phyloP scores from a whole-genome alignment of 306 rosid genomes.

The Medicago ruthenica region DNA sequence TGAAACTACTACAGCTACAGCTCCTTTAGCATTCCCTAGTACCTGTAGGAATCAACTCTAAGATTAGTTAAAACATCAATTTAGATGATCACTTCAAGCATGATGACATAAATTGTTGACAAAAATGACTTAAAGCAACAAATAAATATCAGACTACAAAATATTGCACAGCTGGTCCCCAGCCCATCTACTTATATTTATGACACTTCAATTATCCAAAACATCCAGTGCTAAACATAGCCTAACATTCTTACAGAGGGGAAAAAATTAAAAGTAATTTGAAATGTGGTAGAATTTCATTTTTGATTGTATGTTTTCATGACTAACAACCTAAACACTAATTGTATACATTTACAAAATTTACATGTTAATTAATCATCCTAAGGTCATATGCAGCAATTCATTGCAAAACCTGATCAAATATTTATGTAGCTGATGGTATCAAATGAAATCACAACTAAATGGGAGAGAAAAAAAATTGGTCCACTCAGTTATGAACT shows the following conservation, averaged over 20 bases:
- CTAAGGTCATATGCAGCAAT: too few species aligned
- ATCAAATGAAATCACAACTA: too few species aligned
- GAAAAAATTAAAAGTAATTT: too few species aligned
- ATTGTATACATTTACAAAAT: background rate
- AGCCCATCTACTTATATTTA: background rate
- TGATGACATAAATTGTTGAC: background rate
- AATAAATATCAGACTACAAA: background rate
- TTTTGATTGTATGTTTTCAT: too few species aligned
- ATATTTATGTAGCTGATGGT: too few species aligned
- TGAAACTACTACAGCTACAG: slow-evolving; percentile 96
- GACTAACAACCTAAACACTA: background rate
- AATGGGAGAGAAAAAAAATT: too few species aligned
- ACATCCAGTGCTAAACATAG: too few species aligned
- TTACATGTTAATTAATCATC: too few species aligned
- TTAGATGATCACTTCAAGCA: background rate
- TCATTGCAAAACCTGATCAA: too few species aligned
- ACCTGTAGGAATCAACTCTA: slow-evolving; percentile 67
- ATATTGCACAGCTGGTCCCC: background rate
- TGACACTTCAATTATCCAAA: background rate
- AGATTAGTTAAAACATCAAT: slow-evolving; percentile 27
- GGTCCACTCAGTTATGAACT: too few species aligned
- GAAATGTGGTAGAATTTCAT: background rate
- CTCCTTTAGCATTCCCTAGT: slow-evolving; percentile 98
- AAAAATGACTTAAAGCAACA: background rate
- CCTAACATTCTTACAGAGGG: too few species aligned